phyloP scores from a whole-genome alignment of 768 basidiomycete genomes.

The Suillus decipiens region DNA sequence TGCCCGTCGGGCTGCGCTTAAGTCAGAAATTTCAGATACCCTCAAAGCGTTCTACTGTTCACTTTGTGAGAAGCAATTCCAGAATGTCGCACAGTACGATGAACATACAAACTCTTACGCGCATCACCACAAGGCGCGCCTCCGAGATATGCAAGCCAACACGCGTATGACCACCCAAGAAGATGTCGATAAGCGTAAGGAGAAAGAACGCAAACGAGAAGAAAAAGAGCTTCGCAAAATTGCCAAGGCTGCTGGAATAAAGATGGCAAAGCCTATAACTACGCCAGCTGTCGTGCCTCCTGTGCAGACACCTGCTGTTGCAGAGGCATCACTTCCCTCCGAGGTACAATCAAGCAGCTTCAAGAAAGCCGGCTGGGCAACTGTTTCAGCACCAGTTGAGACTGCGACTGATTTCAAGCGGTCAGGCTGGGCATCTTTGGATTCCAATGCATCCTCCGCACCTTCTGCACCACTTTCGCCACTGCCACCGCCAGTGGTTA shows the following conservation, averaged over 20 bases:
- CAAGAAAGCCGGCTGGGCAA: conserved; percentile 55
- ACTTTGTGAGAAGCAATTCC: conserved; percentile 86
- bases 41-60: conserved; percentile 78
- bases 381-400: conserved; percentile 26
- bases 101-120: conserved; percentile 90
- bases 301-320: conserved; percentile 20
- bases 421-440: conserved; percentile 21
- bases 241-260: conserved; percentile 80
- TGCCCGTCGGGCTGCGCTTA: conserved; percentile 64
- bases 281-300: conserved; percentile 25
- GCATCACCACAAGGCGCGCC: conserved; percentile 82
- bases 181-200: conserved; percentile 73
- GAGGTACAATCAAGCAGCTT: conserved; percentile 30
- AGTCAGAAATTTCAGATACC: conserved; percentile 66
- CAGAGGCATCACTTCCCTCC: conserved; percentile 16
- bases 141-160: conserved; percentile 79
- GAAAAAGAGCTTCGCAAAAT: conserved; percentile 85
- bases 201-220: conserved; percentile 84
- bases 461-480: conserved; percentile 24
- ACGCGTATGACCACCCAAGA: conserved; percentile 65
- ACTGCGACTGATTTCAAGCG: conserved; percentile 16
- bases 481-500: conserved; percentile 11
- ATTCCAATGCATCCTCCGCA: conserved; percentile 24
- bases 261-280: conserved; percentile 44
- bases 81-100: conserved; percentile 83